Evolutionary conservation across 495 filamentous ascomycete genomes (phyloP), one percentile per base, ranked within the genome.

Genomic region (Xylaria palmicola): DNA sequence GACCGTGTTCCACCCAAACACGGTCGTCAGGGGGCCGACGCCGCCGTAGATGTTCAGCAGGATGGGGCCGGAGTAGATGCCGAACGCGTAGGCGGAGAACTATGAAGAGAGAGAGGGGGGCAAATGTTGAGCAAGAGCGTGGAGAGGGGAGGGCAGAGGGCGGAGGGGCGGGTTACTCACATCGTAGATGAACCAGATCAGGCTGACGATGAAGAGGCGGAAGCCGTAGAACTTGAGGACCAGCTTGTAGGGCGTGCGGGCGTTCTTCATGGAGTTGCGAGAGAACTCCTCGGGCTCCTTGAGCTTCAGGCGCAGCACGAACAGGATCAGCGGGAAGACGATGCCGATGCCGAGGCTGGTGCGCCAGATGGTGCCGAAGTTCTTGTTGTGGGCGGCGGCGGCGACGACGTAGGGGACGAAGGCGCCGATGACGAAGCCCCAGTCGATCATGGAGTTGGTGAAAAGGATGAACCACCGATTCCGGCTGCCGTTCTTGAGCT

Each of bases 141-240:
- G 60, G 41, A 48, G 10, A 48, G 17, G 24, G n/a, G n/a, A n/a
- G n/a, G n/a, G n/a, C n/a, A n/a, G n/a, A n/a, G n/a, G n/a, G n/a
- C 19, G 60, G 45, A 51, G 15, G 56, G 12, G 34, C 6, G 26
- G 26, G n/a, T n/a, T 17, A 41, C 79, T 73, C 51, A 84, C 76
- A 58, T 97, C 90, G 69, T 96, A 97, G 65, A 95, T 83, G 74
- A 95, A 96, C 93, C 93, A 97, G 71, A 97, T 92, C 24, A 89
- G 60, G 56, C 83, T 88, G 45, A 96, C 89, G 13, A 90, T 74
- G 4, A 82, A 62, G 48, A 96, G 74, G n/a, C 84, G 75, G 56
- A 72, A 79, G 70, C 81, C 81, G 77, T 89, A 91, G 72, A 79
- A 85, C 43, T 71, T 78, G 5, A 85, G 64, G 3, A 81, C 77